Evolutionary conservation across 805 yeast species (phyloP), one percentile per base, ranked within the genome.

Genomic region (Limtongia smithiae): DNA sequence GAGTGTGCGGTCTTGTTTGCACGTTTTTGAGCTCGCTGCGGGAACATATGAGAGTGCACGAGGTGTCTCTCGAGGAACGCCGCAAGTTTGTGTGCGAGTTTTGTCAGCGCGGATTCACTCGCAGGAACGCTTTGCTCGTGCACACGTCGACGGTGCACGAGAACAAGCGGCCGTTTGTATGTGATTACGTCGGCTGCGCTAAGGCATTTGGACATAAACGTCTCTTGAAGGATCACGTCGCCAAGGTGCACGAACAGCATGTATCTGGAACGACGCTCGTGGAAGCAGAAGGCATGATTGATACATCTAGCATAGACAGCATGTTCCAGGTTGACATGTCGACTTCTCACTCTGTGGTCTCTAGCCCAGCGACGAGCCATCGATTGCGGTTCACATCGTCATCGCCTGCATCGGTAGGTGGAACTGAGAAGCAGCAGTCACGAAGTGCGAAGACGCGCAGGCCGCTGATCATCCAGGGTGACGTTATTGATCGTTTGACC

Each of bases 41-140:
- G 15, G 79, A 82, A 71, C 96, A 90, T 63, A 80, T 84, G 88
- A 66, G 73, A 37, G 69, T 80, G 18, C 96, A 89, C 65, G 81
- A 81, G 57, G 45, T 40, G 39, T 37, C 55, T 6, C 52, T 71
- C 11, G 67, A 74, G n/a, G 79, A 75, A 54, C 67, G 79, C 34
- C 85, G 94, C 91, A 40, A 34, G 45, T 50, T 50, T 27, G 76
- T 75, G 48, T 87, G 95, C 67, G 63, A 66, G 1, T 69, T 70
- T 44, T 63, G 65, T 15, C 64, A 68, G 6, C 68, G 69, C 1
- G 68, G 73, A 27, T 83, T 79, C 59, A 72, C 74, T 3, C 80
- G 78, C 54, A 82, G 83, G 50, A 72, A 71, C 11, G 83, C 77
- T 38, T 68, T 85, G 24, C 59, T 78, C 0, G 65, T 65, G 0